These are phyloP conservation scores for Entomortierella lignicola DNA, from an alignment of 192 early-diverging fungal genomes.

Conservation along the genomic window DNA sequence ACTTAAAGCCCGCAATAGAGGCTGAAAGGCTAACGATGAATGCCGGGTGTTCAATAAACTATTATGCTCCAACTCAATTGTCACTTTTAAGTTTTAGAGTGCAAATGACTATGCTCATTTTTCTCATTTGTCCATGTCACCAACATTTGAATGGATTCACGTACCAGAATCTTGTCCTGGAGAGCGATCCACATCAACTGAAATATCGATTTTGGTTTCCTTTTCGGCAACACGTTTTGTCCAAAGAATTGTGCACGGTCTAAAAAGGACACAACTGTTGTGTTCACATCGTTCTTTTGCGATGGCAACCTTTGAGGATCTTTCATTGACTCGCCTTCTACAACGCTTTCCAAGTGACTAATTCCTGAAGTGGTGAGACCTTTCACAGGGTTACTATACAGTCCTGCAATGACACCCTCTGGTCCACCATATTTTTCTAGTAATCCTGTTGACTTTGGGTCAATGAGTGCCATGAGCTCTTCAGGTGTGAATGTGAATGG, in stretches of 20 bases:
- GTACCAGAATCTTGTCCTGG: slow-evolving; percentile 83
- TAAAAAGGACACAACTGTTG: slow-evolving; percentile 40
- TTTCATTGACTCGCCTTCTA: neutral
- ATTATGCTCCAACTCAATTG: too few relatives aligned
- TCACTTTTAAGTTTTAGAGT: too few relatives aligned
- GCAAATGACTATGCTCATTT: neutral
- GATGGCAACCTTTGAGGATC: neutral
- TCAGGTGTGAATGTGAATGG: slow-evolving; percentile 67
- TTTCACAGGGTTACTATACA: slow-evolving; percentile 56
- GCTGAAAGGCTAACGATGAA: too few relatives aligned
- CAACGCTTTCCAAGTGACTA: slow-evolving; percentile 11
- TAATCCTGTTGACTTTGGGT: slow-evolving; percentile 65
- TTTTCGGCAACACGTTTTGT: slow-evolving; percentile 74
- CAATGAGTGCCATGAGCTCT: slow-evolving; percentile 62
- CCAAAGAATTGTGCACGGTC: slow-evolving; percentile 74
- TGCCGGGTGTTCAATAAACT: too few relatives aligned
- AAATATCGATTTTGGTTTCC: slow-evolving; percentile 76
- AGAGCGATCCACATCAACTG: slow-evolving; percentile 84
- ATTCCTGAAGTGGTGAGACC: slow-evolving; percentile 58
- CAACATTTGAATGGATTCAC: neutral
- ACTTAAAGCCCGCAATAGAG: too few relatives aligned
- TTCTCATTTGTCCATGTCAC: neutral
- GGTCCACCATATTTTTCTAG: slow-evolving; percentile 60
- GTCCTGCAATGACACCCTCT: slow-evolving; percentile 61
- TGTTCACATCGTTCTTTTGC: neutral